These are phyloP conservation scores for Papiliotrema nemorosa DNA, from an alignment of 1,284 basidiomycete genomes.

Conservation along the genomic window DNA sequence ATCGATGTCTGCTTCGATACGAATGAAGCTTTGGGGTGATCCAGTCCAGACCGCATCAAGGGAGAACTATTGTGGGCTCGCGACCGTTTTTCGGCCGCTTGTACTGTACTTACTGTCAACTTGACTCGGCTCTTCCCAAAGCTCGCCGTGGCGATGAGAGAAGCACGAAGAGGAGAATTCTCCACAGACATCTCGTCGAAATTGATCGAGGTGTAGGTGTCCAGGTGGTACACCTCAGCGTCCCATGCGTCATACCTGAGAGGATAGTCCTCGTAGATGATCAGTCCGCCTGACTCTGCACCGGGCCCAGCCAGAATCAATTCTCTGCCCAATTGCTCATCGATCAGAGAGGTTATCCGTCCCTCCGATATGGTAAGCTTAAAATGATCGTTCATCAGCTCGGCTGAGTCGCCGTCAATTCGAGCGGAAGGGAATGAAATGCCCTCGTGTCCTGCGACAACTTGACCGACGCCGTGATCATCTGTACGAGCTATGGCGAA, in stretches of 20 bases:
- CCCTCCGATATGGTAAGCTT: constrained; percentile 66
- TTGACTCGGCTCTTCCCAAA: constrained; percentile 70
- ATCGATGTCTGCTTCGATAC: constrained; percentile 72
- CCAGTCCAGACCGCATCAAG: constrained; percentile 71
- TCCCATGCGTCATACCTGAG: constrained; percentile 55
- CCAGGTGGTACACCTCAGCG: constrained; percentile 78
- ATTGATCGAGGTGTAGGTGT: constrained; percentile 64
- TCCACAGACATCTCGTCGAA: constrained; percentile 65
- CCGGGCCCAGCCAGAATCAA: constrained; percentile 62
- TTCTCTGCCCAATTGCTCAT: constrained; percentile 69
- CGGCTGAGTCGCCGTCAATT: constrained; percentile 1
- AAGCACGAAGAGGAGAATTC: constrained; percentile 11
- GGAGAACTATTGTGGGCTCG: constrained; percentile 80
- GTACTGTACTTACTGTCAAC: constrained; percentile 4
- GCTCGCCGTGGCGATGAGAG: constrained; percentile 69
- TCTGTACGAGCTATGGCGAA: no score
- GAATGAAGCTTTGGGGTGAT: constrained; percentile 65
- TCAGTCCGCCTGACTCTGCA: constrained; percentile 70
- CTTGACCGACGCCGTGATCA: not conserved
- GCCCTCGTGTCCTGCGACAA: not conserved
- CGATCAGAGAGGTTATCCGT: constrained; percentile 71
- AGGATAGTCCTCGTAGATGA: constrained; percentile 77
- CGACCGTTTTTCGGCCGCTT: constrained; percentile 32
- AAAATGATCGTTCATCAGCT: constrained; percentile 8
- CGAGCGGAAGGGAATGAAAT: not conserved